Conservation (phyloP, 495 filamentous ascomycete genomes). For the Daldinia caldariorum region DNA sequence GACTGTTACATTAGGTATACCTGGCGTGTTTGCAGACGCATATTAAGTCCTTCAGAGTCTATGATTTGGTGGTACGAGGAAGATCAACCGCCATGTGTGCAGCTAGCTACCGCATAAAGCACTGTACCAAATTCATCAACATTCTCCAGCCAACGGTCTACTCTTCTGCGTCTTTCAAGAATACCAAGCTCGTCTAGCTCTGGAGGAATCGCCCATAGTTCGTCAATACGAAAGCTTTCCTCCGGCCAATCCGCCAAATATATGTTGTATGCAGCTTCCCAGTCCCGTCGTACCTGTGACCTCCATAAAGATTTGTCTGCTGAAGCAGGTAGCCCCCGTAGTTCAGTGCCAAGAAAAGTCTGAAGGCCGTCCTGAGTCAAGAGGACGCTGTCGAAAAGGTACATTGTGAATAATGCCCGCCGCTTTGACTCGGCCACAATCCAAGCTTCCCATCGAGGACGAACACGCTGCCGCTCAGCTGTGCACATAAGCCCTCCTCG, state of each 20-base stretch:
- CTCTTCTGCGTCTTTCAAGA: conserved; percentile 46
- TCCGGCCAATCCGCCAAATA: conserved; percentile 54
- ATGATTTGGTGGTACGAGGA: background rate
- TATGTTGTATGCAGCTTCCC: conserved; percentile 57
- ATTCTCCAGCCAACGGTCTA: conserved; percentile 57
- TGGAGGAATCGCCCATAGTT: conserved; percentile 56
- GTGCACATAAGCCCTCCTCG: conserved; percentile 55
- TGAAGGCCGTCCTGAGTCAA: conserved; percentile 55
- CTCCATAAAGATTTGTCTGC: conserved; percentile 53
- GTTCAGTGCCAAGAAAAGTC: conserved; percentile 57
- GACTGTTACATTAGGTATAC: background rate
- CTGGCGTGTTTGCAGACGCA: background rate
- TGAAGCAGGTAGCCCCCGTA: conserved; percentile 53
- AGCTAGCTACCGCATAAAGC: conserved; percentile 58
- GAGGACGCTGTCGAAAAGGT: conserved; percentile 59
- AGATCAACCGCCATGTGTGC: conserved; percentile 51
- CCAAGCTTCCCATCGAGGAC: conserved; percentile 62
- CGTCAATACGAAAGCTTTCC: conserved; percentile 53
- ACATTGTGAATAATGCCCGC: conserved; percentile 60
- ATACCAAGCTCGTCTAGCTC: conserved; percentile 44
- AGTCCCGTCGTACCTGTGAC: conserved; percentile 46
- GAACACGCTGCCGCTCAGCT: conserved; percentile 50
- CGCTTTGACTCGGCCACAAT: conserved; percentile 58
- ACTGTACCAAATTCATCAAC: conserved; percentile 61
- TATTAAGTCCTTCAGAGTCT: background rate